phyloP scores from a whole-genome alignment of 257 asterid species.

The Rehmannia glutinosa region DNA sequence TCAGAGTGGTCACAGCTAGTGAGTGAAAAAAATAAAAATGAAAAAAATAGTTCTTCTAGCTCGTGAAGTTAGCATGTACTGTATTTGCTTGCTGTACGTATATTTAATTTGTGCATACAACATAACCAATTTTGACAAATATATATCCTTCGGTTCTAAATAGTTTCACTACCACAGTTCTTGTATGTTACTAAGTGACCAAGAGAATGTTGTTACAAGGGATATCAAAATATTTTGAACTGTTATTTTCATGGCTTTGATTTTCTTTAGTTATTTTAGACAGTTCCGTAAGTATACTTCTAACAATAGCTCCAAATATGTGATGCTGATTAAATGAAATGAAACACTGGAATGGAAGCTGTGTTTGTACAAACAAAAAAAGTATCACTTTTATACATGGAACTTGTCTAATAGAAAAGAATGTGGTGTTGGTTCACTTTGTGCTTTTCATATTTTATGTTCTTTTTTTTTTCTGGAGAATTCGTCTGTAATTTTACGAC shows the following conservation, averaged over 20 bases:
- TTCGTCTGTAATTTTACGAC: constrained; percentile 3
- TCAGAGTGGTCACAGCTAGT: constrained; percentile 99
- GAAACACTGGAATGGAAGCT: neutral
- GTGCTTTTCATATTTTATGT: neutral
- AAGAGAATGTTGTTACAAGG: neutral
- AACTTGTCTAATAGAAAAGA: neutral
- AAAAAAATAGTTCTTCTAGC: constrained; percentile 8
- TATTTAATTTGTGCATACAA: neutral
- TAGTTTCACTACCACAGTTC: neutral
- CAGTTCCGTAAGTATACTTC: no score
- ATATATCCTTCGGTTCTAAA: neutral
- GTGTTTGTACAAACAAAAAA: neutral
- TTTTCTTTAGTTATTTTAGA: no score
- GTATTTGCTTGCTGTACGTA: constrained; percentile 3
- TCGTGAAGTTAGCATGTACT: constrained; percentile 6
- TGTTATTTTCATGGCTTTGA: no score
- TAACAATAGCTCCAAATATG: neutral
- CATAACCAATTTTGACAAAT: neutral
- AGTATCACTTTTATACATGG: neutral
- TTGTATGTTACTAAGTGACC: neutral
- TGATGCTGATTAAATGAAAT: neutral
- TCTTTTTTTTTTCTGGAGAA: neutral
- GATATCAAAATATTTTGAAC: no score
- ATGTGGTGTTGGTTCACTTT: neutral
- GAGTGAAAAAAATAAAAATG: constrained; percentile 23